phyloP scores from a whole-genome alignment of 2,329 filamentous ascomycete species.

The Aspergillus bombycis region DNA sequence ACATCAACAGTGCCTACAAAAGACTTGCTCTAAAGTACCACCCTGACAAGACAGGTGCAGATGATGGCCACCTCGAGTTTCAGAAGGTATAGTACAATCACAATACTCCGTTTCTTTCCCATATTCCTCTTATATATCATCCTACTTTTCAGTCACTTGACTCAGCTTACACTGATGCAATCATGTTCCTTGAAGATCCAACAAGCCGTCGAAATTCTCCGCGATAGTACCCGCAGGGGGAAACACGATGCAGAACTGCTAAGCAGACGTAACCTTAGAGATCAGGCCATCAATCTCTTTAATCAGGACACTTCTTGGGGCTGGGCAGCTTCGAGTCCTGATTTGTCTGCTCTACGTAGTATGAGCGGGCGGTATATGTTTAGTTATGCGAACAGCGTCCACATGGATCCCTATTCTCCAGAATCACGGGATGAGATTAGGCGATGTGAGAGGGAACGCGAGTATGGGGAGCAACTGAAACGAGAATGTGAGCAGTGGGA shows the following conservation, averaged over 20 bases:
- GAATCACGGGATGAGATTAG: constrained; percentile 26
- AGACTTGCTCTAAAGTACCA: constrained; percentile 38
- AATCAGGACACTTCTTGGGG: constrained; percentile 4
- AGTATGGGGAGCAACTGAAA: constrained; percentile 3
- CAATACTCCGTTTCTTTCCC: not conserved
- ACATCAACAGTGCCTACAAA: constrained; percentile 40
- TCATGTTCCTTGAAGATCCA: constrained; percentile 29
- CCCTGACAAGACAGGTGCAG: constrained; percentile 35
- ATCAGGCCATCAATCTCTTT: not conserved
- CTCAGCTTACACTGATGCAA: not conserved
- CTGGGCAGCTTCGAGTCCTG: constrained; percentile 17
- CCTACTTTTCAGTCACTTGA: not conserved
- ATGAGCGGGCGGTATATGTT: constrained; percentile 29
- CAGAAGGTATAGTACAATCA: constrained; percentile 24
- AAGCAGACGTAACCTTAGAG: not conserved
- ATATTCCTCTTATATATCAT: not conserved
- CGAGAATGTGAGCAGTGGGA: constrained; percentile 13
- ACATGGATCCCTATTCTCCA: constrained; percentile 31
- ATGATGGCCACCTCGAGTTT: constrained; percentile 22
- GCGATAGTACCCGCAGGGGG: constrained; percentile 29
- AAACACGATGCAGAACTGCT: constrained; percentile 27
- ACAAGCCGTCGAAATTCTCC: constrained; percentile 38
- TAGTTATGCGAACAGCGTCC: constrained; percentile 33
- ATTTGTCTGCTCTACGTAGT: constrained; percentile 6
- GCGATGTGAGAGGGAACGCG: constrained; percentile 14